These are phyloP conservation scores for Penicillium flavigenum DNA, from an alignment of 495 filamentous ascomycete genomes.

Conservation along the genomic window DNA sequence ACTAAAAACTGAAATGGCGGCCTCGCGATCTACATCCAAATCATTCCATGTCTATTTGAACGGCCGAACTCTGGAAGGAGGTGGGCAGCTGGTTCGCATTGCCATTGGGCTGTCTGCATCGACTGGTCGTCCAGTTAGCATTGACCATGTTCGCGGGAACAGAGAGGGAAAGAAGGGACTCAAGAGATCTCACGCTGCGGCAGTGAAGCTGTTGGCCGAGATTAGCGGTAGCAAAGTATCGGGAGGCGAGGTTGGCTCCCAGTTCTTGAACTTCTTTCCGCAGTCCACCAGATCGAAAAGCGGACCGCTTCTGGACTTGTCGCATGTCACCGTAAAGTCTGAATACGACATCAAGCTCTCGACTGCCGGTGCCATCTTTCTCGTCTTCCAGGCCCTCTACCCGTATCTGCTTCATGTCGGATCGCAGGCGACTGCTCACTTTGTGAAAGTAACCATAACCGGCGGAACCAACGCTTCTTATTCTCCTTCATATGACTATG, in stretches of 20 bases:
- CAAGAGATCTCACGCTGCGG: constrained; percentile 72
- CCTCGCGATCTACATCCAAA: background rate
- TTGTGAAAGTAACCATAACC: constrained; percentile 58
- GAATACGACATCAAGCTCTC: constrained; percentile 36
- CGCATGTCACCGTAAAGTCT: constrained; percentile 14
- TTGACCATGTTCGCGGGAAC: constrained; percentile 70
- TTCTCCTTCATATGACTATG: constrained; percentile 74
- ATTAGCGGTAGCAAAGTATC: constrained; percentile 59
- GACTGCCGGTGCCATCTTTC: constrained; percentile 50
- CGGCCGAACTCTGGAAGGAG: constrained; percentile 76
- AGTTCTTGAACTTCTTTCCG: constrained; percentile 53
- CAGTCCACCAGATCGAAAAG: constrained; percentile 2
- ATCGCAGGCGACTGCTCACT: constrained; percentile 24
- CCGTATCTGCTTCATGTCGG: constrained; percentile 69
- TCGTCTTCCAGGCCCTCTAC: constrained; percentile 82
- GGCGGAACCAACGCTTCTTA: constrained; percentile 78
- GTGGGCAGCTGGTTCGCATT: constrained; percentile 77
- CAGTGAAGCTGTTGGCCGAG: constrained; percentile 62
- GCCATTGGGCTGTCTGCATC: constrained; percentile 69
- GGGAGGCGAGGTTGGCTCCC: constrained; percentile 56
- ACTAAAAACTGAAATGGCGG: background rate
- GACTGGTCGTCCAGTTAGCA: constrained; percentile 60
- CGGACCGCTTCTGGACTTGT: constrained; percentile 14
- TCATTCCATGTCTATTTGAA: constrained; percentile 49
- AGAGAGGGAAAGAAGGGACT: constrained; percentile 59